Percentiles rank a stretch among this genome's conserved stretches.
phyloP scores from a whole-genome alignment of 192 early-diverging fungal species.

The Irineochytrium annulatum region DNA sequence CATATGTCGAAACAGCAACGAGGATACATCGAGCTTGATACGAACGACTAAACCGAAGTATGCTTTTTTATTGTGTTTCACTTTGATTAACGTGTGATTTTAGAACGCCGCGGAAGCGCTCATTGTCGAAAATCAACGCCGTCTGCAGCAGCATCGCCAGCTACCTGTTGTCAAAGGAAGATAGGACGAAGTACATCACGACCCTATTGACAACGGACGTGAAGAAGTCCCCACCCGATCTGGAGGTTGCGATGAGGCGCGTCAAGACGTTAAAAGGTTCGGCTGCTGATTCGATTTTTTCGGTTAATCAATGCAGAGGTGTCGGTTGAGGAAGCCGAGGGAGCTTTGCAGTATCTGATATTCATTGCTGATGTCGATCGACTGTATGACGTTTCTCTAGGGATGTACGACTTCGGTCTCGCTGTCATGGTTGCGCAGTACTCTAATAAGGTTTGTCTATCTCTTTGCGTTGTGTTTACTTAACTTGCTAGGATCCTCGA shows the following conservation, averaged over 20 bases:
- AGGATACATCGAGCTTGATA: constrained; percentile 90
- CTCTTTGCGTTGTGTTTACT: background rate
- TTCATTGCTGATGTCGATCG: constrained; percentile 86
- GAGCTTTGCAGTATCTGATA: constrained; percentile 83
- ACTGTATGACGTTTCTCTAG: constrained; percentile 86
- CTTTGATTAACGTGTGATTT: too few species aligned
- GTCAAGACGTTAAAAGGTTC: constrained; percentile 57
- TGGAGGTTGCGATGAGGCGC: constrained; percentile 71
- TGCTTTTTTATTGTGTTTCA: too few species aligned
- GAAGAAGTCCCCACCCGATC: constrained; percentile 71
- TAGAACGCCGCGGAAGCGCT: too few species aligned
- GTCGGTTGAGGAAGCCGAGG: constrained; percentile 65
- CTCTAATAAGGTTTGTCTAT: constrained; percentile 70
- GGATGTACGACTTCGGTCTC: constrained; percentile 89
- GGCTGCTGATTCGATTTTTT: constrained; percentile 6
- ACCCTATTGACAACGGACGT: constrained; percentile 84
- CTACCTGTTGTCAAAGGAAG: constrained; percentile 52
- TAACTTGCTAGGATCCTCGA: constrained; percentile 66
- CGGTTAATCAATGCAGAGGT: constrained; percentile 18
- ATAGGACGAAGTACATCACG: constrained; percentile 56
- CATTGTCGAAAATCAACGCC: constrained; percentile 77
- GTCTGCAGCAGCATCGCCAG: constrained; percentile 68
- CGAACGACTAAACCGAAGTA: too few species aligned
- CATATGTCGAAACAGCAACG: constrained; percentile 43
- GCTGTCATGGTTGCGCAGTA: constrained; percentile 95